Evolutionary conservation across 1,139 yeast genomes (phyloP).

Genomic region (Keqinozyma sinolaborantium): DNA sequence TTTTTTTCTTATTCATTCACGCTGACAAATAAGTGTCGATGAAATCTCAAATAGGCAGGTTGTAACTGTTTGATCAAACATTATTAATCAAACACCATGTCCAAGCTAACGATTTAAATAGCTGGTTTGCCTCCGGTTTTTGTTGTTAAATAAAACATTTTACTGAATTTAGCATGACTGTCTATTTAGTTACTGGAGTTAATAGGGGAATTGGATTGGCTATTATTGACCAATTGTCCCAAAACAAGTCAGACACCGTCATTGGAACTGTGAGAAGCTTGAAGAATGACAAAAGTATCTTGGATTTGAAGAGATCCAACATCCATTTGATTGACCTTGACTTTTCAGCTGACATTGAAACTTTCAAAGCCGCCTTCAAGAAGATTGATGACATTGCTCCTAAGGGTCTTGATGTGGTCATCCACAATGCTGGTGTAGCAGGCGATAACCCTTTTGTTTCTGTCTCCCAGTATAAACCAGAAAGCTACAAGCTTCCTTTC

Average conservation of each 20-base stretch:
- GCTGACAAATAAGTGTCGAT: no score
- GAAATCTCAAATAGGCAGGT: no score
- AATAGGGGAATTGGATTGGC: constrained; percentile 21
- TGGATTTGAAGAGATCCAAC: constrained; percentile 5
- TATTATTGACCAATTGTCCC: constrained; percentile 10
- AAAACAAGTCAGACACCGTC: constrained; percentile 7
- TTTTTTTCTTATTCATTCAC: no score
- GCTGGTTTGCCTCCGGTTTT: no score
- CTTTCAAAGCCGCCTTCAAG: constrained; percentile 2
- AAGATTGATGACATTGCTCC: no score
- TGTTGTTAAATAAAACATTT: no score
- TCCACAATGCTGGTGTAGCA: constrained; percentile 4
- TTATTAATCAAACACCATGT: no score
- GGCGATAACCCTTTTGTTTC: constrained; percentile 2
- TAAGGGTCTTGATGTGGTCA: constrained; percentile 4
- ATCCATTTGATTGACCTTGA: constrained; percentile 13
- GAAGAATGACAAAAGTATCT: constrained; percentile 10
- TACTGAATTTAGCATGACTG: no score
- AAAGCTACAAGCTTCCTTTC: constrained; percentile 1
- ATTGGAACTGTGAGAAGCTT: constrained; percentile 16
- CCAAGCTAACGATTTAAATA: no score
- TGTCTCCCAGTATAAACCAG: constrained; percentile 3
- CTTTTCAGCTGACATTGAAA: constrained; percentile 4
- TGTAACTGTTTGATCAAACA: no score
- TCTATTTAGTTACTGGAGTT: constrained; percentile 19